A percentile compares a stretch with the other conserved stretches of the same genome.
These are phyloP conservation scores for Cupressus sempervirens DNA, from an alignment of 75 land plant species.

Conservation along the genomic window DNA sequence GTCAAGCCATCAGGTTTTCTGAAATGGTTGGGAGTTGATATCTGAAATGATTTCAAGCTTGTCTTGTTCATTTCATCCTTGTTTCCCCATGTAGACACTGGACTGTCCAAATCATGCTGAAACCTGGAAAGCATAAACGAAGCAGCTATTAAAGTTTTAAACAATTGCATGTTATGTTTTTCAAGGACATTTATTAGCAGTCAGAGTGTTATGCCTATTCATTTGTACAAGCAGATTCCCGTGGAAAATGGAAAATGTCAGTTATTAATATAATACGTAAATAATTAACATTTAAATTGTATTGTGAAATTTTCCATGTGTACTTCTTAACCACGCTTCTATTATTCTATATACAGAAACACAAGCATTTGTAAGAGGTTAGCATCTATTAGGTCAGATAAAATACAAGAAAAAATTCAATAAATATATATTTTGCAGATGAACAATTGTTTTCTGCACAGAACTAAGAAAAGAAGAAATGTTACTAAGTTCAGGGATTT, in stretches of 20 bases:
- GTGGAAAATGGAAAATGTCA: background rate
- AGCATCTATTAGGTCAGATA: background rate
- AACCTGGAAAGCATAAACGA: conserved; percentile 4
- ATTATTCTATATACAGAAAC: background rate
- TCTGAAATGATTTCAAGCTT: conserved; percentile 4
- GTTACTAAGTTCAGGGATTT: background rate
- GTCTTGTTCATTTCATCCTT: conserved; percentile 1
- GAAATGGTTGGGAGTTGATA: background rate
- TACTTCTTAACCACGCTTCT: background rate
- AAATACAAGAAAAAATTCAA: background rate
- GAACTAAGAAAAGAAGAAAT: background rate
- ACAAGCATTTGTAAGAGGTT: background rate
- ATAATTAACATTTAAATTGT: background rate
- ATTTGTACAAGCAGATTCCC: background rate
- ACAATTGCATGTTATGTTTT: background rate
- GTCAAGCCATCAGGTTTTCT: background rate
- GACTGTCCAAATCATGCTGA: background rate
- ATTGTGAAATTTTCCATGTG: background rate
- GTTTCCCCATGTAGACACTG: conserved; percentile 11
- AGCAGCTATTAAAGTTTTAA: background rate
- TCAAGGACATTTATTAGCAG: background rate
- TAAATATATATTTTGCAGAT: background rate
- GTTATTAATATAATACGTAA: background rate
- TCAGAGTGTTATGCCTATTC: background rate
- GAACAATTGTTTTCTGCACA: background rate